Conservation (phyloP, 179 eudicot genomes). For the Silene coronaria region DNA sequence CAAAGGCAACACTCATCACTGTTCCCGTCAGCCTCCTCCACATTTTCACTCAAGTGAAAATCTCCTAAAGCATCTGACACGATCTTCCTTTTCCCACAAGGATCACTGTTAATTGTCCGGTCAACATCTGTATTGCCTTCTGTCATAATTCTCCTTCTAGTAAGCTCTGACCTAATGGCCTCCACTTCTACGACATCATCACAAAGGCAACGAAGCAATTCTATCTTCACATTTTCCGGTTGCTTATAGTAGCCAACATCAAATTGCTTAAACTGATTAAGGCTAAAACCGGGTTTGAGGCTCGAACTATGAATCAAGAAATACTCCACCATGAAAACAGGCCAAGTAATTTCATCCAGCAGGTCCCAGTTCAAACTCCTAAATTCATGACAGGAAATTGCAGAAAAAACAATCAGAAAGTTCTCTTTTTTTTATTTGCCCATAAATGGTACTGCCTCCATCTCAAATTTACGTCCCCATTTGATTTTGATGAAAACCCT, state of each 20-base stretch:
- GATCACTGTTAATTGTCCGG: constrained; percentile 32
- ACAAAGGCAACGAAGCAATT: constrained; percentile 78
- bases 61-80: constrained; percentile 35
- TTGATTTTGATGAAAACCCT: not conserved
- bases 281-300: constrained; percentile 46
- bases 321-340: constrained; percentile 75
- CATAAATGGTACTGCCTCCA: not conserved
- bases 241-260: constrained; percentile 66
- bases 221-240: constrained; percentile 55
- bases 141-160: constrained; percentile 47
- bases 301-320: constrained; percentile 55
- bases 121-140: constrained; percentile 46
- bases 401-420: constrained; percentile 9
- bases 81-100: constrained; percentile 43
- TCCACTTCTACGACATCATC: constrained; percentile 81
- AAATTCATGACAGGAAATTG: constrained; percentile 20
- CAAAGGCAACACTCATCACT: constrained; percentile 96
- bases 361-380: constrained; percentile 95
- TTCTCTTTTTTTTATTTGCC: constrained; percentile 9
- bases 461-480: not conserved
- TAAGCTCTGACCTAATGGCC: constrained; percentile 63
- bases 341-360: constrained; percentile 92
- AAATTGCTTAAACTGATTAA: constrained; percentile 50
- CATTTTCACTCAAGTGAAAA: constrained; percentile 47
- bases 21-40: constrained; percentile 67